Evolutionary conservation across 225 moss, liverwort and hornwort species (phyloP), one percentile per base, ranked within the genome.

Genomic region (Neckera pumila): DNA sequence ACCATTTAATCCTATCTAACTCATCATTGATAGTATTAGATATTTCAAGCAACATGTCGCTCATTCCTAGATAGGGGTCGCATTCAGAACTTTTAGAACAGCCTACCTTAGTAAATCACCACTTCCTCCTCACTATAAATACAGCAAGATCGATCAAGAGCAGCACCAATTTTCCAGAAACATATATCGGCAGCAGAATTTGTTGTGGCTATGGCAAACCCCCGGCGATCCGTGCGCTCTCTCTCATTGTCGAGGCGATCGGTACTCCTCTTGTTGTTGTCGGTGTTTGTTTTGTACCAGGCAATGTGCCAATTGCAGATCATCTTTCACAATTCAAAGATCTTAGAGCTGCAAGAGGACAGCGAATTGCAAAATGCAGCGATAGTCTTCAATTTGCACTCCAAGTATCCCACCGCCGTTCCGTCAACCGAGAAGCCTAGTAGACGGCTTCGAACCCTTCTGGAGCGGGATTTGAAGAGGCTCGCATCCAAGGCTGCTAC

Each of bases 381-480:
- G 53, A 80, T 90, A 84, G 93, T 92, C 7, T 93, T 92, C 64
- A 90, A 90, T 77, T 60, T 94, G 78, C 87, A 90, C 71, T 86
- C 91, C n/a, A 94, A 93, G 81, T 76, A 53, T 14, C 53, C 76
- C 76, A 22, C 23, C 21, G 85, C 23, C 21, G 85, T 86, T 30
- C 90, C 90, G 84, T 89, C 62, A 30, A 91, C 83, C 77, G 76
- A 92, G n/a, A 84, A 92, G 21, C 16, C 56, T 31, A 36, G 62
- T 14, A 54, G 28, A 38, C 15, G 22, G 42, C 43, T 23, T 58
- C 87, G 91, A 79, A 94, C 70, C 57, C 90, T 98, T 25, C 85
- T 91, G 82, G 95, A 95, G 88, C 92, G 93, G 30, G 93, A 94
- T 63, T 54, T 90, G 56, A 90, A 86, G 81, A 90, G 94, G 64